Evolutionary conservation across 192 early-diverging fungal genomes (phyloP), one percentile per base, ranked within the genome.

Genomic region (Coemansia sp.): DNA sequence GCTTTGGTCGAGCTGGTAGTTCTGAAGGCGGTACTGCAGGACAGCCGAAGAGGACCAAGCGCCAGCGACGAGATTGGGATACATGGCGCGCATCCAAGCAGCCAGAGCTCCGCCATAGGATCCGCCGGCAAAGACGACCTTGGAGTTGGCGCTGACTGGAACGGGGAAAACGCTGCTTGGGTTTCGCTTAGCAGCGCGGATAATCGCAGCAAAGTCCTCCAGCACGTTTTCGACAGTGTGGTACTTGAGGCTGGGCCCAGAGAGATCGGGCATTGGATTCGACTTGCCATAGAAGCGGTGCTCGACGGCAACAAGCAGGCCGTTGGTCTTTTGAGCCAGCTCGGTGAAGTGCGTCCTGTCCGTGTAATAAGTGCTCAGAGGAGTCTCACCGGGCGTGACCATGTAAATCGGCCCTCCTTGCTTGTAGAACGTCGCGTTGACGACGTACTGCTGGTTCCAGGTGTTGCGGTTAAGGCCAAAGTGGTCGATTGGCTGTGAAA

Each of bases 91-190:
- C 75, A 90, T 88, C 91, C 91, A 94, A 1, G 91, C 91, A 10
- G 93, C 89, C 3, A 94, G 31, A 54, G 87, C 88, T 10, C 90
- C 93, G 13, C 87, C 76, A 67, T 94, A 94, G 6, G 89, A 90
- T 60, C 90, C 91, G 10, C 93, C 93, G 15, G 86, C 85, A n/a
- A 89, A 81, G 18, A 78, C 63, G 16, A 73, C 27, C 55, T 72
- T 73, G 41, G 76, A 72, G 20, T 73, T 66, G 27, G 34, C 40
- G 44, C 63, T 72, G 13, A 78, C 67, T 9, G 66, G 41, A 10
- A 78, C 47, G 1, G 76, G 54, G 40, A 78, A 78, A 7, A 78
- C 63, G 24, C 47, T 51, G 18, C 3, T 13, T 3, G 76, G 76
- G 6, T 24, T 46, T n/a, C 9, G 24, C 42, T 69, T 64, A n/a